Base-by-base conservation (phyloP, 2,329 filamentous ascomycete species). In the Torrubiella hemipterigena region DNA sequence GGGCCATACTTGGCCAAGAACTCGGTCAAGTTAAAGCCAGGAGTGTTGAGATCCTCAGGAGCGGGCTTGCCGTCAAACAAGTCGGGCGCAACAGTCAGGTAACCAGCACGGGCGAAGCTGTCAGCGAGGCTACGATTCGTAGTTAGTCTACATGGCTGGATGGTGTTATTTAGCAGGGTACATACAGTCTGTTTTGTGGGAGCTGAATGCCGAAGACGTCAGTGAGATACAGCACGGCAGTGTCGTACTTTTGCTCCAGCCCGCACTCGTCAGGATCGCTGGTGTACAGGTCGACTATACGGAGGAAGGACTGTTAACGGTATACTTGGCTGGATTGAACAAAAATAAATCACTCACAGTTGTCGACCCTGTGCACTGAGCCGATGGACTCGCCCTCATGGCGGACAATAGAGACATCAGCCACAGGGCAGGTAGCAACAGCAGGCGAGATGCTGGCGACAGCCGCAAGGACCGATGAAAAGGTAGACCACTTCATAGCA, bases 51-150 rank as follows among this genome's bases (percentile, higher is more conserved):
- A 26, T 41, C 38, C 17, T 17, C 36, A 4, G 41, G 41, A 8
- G 44, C 31, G 11, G 42, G 43, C 15, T 41, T 38, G 23, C 42
- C 42, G 31, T 42, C 33, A 37, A 48, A 48, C 23, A 48, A 31
- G 29, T 48, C 46, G 6, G 43, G 42, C 13, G 46, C 40, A 11
- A 48, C 27, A 16, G 46, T 48, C 16, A 43, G 36, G 38, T 42
- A 48, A 20, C 45, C 46, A n/a, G 45, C 44, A 29, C 42, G 37
- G 30, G 41, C 41, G 35, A 47, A 46, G 34, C 42, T 43, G 17
- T 24, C 22, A 12, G 22, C 22, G 12, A 24, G 14, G 6, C 22
- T 24, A n/a, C n/a, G n/a, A n/a, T n/a, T n/a, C n/a, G n/a, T 11
- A 24, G 6, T 24, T 24, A 14, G n/a, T 24, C 22, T n/a, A 14